Base-by-base conservation (phyloP, 306 rosid species). In the Astragalus membranaceus region DNA sequence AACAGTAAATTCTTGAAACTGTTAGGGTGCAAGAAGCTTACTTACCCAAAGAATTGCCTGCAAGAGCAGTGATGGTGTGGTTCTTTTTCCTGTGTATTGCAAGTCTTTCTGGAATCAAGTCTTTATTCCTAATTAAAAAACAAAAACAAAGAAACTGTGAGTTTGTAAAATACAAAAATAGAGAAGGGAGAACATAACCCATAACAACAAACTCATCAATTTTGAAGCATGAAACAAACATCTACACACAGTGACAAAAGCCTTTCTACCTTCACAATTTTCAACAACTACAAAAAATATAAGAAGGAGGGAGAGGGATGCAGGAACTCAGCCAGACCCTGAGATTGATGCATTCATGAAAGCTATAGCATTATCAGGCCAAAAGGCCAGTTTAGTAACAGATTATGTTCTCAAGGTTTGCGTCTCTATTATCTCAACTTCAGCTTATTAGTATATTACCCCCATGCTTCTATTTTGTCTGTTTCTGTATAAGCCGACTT, bases 1-100 rank as follows among this genome's bases (percentile, higher is more conserved):
- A n/a, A n/a, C n/a, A n/a, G n/a, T n/a, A n/a, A n/a, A n/a, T n/a
- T n/a, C n/a, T n/a, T n/a, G n/a, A n/a, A n/a, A n/a, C n/a, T n/a
- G n/a, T 23, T 11, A 10, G 29, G 17, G n/a, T n/a, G 1, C 14
- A 67, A 47, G 44, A 54, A 23, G 71, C 36, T 53, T 16, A 35
- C 66, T 15, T 67, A 79, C 87, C 84, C 30, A 20, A 48, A 56
- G 60, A 58, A 62, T 59, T 76, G 48, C 77, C 32, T 12, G 79
- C 56, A 54, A 55, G 70, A 67, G 59, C 60, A 43, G n/a, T 50
- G 61, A 64, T 35, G 51, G 26, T 71, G 32, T 15, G 41, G 29
- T 12, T 71, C 55, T 64, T 76, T 50, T 41, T 56, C 66, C 29
- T 43, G 67, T 41, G 69, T 8, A 42, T 33, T 6, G 13, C 46